phyloP scores from a whole-genome alignment of 306 rosid genomes.

The Arachis hypogaea region DNA sequence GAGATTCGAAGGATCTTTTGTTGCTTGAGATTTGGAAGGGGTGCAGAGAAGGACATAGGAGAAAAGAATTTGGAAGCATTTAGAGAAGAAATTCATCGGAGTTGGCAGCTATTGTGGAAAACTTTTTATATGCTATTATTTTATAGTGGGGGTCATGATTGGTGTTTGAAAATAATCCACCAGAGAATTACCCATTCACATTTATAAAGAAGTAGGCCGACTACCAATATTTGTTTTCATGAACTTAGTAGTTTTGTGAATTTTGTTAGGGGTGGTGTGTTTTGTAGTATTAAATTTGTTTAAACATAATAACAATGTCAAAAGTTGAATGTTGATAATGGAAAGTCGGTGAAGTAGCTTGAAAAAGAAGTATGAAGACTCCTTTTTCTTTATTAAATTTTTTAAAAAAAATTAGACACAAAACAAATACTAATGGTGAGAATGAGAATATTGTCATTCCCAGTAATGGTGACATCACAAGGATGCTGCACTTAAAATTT shows the following conservation, averaged over 20 bases:
- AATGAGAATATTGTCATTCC: too few species aligned
- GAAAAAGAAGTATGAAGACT: conserved; percentile 2
- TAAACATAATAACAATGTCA: conserved; percentile 22
- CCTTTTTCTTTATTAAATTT: background rate
- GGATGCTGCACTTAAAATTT: too few species aligned
- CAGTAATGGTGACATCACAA: too few species aligned
- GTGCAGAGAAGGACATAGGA: conserved; percentile 33
- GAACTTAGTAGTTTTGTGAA: conserved; percentile 6
- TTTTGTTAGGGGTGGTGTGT: background rate
- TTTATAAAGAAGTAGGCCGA: conserved; percentile 33
- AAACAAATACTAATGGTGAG: background rate
- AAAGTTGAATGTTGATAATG: conserved; percentile 29
- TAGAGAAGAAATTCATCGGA: conserved; percentile 34
- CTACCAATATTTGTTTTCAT: conserved; percentile 33
- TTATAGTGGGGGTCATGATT: conserved; percentile 30
- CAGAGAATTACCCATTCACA: background rate
- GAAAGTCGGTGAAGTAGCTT: conserved; percentile 36
- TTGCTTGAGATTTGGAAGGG: conserved; percentile 28
- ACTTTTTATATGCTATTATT: background rate
- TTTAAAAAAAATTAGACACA: background rate
- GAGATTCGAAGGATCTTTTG: conserved; percentile 45
- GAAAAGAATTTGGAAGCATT: conserved; percentile 26
- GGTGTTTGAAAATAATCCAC: conserved; percentile 47
- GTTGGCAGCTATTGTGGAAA: conserved; percentile 39
- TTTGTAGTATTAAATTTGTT: conserved; percentile 16